Percentiles rank a stretch among this genome's conserved stretches.
Conservation (phyloP, 768 basidiomycete species). For the Phlebiopsis flavidoalba region DNA sequence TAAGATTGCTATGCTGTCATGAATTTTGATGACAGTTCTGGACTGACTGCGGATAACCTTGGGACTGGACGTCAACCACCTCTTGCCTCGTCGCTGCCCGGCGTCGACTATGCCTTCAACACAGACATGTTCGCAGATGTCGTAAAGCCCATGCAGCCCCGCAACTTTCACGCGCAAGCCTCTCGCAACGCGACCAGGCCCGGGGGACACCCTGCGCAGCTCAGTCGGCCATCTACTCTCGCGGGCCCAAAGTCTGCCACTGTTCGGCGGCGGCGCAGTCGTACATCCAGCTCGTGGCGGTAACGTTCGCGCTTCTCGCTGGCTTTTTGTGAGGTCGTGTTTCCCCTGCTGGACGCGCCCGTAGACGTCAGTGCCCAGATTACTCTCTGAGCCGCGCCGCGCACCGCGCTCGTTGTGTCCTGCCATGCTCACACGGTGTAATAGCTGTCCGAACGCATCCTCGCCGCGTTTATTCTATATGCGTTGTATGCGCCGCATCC, state of each 20-base stretch:
- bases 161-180: slow-evolving; percentile 30
- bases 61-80: background rate
- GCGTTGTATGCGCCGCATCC: slow-evolving; percentile 78
- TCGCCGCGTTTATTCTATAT: slow-evolving; percentile 76
- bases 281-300: slow-evolving; percentile 71
- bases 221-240: slow-evolving; percentile 66
- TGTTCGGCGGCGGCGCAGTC: slow-evolving; percentile 76
- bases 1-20: no score
- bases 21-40: no score
- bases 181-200: slow-evolving; percentile 18
- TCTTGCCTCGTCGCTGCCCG: background rate
- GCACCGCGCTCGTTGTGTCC: background rate
- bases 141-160: slow-evolving; percentile 24
- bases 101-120: background rate
- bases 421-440: background rate
- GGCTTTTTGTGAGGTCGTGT: slow-evolving; percentile 75
- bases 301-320: slow-evolving; percentile 76
- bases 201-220: slow-evolving; percentile 47
- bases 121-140: background rate
- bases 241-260: slow-evolving; percentile 60
- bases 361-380: slow-evolving; percentile 44
- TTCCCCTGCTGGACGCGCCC: slow-evolving; percentile 60
- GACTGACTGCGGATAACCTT: background rate
- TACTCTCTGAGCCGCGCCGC: slow-evolving; percentile 1
- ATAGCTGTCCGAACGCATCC: slow-evolving; percentile 67